These are phyloP conservation scores for Rhizopogon vinicolor DNA, from an alignment of 768 basidiomycete genomes.

Conservation along the genomic window DNA sequence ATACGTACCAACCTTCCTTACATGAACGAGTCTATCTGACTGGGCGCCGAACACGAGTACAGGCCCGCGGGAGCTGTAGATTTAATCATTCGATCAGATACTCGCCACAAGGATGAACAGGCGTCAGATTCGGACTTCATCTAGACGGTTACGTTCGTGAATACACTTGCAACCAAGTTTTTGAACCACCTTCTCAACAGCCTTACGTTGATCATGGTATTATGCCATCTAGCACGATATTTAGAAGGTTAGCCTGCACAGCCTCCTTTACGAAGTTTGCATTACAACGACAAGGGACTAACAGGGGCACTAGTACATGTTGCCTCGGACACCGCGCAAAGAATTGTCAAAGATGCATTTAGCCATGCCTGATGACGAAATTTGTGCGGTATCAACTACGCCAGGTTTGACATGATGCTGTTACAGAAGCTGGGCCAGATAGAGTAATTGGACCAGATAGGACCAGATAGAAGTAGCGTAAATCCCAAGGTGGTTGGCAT, in stretches of 20 bases:
- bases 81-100: background rate
- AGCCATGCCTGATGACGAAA: conserved; percentile 6
- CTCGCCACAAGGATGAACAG: background rate
- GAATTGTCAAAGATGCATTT: conserved; percentile 3
- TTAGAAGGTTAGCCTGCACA: conserved; percentile 10
- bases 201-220: background rate
- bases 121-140: no score
- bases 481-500: background rate
- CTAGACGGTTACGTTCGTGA: background rate
- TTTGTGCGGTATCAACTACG: conserved; percentile 1
- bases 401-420: conserved; percentile 19
- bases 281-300: conserved; percentile 17
- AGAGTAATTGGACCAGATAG: conserved; percentile 2
- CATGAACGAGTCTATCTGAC: background rate
- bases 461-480: conserved; percentile 4
- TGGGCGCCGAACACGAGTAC: conserved; percentile 1
- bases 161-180: background rate
- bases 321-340: conserved; percentile 30
- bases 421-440: conserved; percentile 4
- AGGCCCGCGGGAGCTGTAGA: background rate
- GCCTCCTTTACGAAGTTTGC: conserved; percentile 17
- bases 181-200: background rate
- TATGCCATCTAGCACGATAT: background rate
- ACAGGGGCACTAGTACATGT: conserved; percentile 20
- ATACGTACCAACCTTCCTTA: background rate